Evolutionary conservation across 2,329 filamentous ascomycete genomes (phyloP), one percentile per base, ranked within the genome.

Genomic region (Byssothecium circinans): DNA sequence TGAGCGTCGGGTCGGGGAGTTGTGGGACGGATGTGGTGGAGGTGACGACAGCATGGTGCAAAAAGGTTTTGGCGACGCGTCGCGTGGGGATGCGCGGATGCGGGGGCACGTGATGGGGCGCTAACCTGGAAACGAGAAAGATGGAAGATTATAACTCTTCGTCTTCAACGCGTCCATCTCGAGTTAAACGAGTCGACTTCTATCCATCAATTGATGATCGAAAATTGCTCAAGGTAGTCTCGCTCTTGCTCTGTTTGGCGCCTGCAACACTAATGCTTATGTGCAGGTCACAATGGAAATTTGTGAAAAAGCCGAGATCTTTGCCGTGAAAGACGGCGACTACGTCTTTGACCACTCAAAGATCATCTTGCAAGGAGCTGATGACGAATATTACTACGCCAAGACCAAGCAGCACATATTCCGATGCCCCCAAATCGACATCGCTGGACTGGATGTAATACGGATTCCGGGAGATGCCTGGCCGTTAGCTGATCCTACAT

Each of bases 361-460:
- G 29, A 18, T 45, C 20, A 45, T 45, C 10, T 23, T 45, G 8
- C 32, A 20, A 36, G 30, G 35, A 20, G 43, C 20, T 6, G 34
- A 39, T 25, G 34, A 30, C 43, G 23, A 45, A 45, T 45, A 38
- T 25, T 45, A 30, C 43, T 45, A 45, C 34, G 43, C 43, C 12
- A 45, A 14, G 23, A 45, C 22, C 18, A 30, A 14, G 10, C 34
- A 30, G 33, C 25, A 25, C 15, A 30, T 30, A 2, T 32, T 30
- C 34, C 14, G 19, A 30, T 32, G 17, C 23, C 30, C 34, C 30
- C 8, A 38, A 29, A 33, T 45, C 35, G 34, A 45, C 15, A 30
- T 45, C 12, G 10, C 38, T 39, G 34, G 22, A 27, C 43, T 45
- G 17, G 43, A 45, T 33, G 20, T 19, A 39, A 45, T 38, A n/a